Percentiles rank a stretch among this genome's conserved stretches.
Evolutionary conservation across 2,329 filamentous ascomycete species (phyloP).

Genomic region (Verticillium nubilum): DNA sequence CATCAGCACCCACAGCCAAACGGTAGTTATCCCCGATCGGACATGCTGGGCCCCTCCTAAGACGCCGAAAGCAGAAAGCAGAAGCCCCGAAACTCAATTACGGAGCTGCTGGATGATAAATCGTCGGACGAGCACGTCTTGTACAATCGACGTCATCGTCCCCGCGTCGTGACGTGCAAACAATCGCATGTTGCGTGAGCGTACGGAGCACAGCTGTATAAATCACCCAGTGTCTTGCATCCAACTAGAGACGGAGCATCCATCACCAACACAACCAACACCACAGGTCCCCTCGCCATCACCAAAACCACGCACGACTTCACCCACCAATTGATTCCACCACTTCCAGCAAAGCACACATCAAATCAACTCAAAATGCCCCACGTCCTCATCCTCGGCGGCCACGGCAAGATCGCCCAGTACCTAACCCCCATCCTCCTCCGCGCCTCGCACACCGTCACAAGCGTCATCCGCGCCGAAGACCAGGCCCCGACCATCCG

Average conservation of each 20-base stretch:
- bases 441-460: slow-evolving; percentile 68
- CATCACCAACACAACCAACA: not conserved
- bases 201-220: not conserved
- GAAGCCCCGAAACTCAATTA: not conserved
- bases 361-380: slow-evolving; percentile 15
- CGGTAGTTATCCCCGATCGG: not conserved
- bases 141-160: not conserved
- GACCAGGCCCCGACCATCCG: slow-evolving; percentile 62
- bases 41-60: not conserved
- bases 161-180: not conserved
- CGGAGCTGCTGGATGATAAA: not conserved
- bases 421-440: slow-evolving; percentile 72
- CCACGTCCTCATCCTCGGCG: slow-evolving; percentile 69
- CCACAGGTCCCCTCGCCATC: not conserved
- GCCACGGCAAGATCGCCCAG: slow-evolving; percentile 74
- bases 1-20: not conserved
- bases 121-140: not conserved
- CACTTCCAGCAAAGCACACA: not conserved
- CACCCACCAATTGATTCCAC: no score
- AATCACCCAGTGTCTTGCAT: not conserved
- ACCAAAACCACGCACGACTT: not conserved
- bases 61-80: not conserved
- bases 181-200: not conserved
- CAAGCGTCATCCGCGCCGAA: slow-evolving; percentile 69
- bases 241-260: not conserved